A percentile compares a stretch with the other conserved stretches of the same genome.
Evolutionary conservation across 2,329 filamentous ascomycete genomes (phyloP).

Genomic region (Penicillium griseofulvum): DNA sequence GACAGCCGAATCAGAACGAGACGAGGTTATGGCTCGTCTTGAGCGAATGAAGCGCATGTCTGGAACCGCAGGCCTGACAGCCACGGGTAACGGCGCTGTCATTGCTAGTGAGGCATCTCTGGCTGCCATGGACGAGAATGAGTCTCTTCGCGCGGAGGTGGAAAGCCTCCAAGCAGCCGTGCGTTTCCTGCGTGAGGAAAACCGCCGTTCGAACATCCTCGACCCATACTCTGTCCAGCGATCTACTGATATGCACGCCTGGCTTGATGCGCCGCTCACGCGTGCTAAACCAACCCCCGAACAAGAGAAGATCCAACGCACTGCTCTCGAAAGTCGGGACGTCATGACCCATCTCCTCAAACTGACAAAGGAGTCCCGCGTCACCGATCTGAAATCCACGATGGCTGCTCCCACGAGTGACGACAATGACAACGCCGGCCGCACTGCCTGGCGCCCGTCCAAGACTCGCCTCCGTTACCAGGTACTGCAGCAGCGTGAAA

Average conservation of each 20-base stretch:
- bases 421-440: slow-evolving; percentile 23
- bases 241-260: slow-evolving; percentile 41
- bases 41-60: slow-evolving; percentile 44
- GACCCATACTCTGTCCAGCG: slow-evolving; percentile 44
- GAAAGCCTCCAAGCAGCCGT: slow-evolving; percentile 46
- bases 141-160: slow-evolving; percentile 44
- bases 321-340: slow-evolving; percentile 43
- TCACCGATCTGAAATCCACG: slow-evolving; percentile 41
- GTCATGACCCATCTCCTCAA: slow-evolving; percentile 44
- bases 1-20: slow-evolving; percentile 39
- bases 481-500: slow-evolving; percentile 45
- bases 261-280: slow-evolving; percentile 44
- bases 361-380: slow-evolving; percentile 41
- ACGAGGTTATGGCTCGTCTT: slow-evolving; percentile 42
- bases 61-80: slow-evolving; percentile 36
- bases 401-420: slow-evolving; percentile 13
- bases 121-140: slow-evolving; percentile 44
- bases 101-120: slow-evolving; percentile 41
- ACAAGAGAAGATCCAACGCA: slow-evolving; percentile 35
- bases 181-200: slow-evolving; percentile 47
- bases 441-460: slow-evolving; percentile 41
- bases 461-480: slow-evolving; percentile 46
- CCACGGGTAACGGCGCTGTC: slow-evolving; percentile 38
- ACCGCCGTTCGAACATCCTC: slow-evolving; percentile 40
- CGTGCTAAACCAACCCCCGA: slow-evolving; percentile 23